Evolutionary conservation across 2,329 filamentous ascomycete genomes (phyloP), one percentile per base, ranked within the genome.

Genomic region (Cordyceps fumosorosea): DNA sequence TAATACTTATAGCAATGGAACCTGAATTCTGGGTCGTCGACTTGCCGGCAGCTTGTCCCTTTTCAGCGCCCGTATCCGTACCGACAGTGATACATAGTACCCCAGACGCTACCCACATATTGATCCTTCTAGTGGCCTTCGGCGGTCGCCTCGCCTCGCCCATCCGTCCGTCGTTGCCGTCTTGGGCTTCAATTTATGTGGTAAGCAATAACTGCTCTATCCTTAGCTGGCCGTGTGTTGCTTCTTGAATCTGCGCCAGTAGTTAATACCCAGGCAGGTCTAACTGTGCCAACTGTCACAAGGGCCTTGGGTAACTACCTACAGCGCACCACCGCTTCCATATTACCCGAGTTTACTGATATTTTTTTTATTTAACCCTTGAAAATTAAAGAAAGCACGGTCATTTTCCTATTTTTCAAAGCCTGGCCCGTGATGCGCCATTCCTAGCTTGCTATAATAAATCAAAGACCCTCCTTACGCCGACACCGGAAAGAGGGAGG

Each of bases 41-140:
- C 34, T 10, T 37, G 8, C 34, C 34, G 11, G 34, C 12, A 14
- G 3, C 34, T 37, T 14, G 34, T 37, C 34, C 6, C 34, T 37
- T 37, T 37, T 37, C 34, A 37, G 34, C 34, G 12, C 16, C 29
- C 11, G 12, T 26, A 26, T 29, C 5, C 11, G 47, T 29, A 50
- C 3, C 14, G 8, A 3, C 6, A 5, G 5, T 32, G 10, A n/a
- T 32, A n/a, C 16, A 29, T 3, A 20, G 20, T 47, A 47, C 44
- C 20, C 44, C 44, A 22, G 44, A 47, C 44, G 18, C 11, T 44
- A 29, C 32, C 44, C 56, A 50, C 45, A 58, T 50, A 22, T 58
- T 58, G 29, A 7, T 7, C 14, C 44, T 58, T 58, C 29, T 58
- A 58, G 56, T 22, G 44, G 44, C 32, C 56, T 58, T 58, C 29